Base-by-base conservation (phyloP, 352 stramenopile genomes). In the Halophytophthora polymorphica region DNA sequence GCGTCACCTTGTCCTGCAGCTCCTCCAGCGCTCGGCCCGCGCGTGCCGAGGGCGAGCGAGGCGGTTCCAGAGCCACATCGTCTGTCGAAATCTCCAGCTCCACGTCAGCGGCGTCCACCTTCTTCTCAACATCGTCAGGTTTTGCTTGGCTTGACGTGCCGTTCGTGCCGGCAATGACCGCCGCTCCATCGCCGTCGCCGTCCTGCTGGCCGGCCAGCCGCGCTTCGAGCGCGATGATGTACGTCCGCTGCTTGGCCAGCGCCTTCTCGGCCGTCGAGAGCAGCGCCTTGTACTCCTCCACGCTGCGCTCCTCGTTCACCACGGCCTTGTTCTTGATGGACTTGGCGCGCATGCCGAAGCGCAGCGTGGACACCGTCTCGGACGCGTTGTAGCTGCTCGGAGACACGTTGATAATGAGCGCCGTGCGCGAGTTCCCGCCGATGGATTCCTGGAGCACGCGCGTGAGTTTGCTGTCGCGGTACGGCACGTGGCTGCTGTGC, bases 271-370 rank as follows among this genome's bases (percentile, higher is more conserved):
- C 79, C 28, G 91, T 88, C 25, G 71, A 61, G 1, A 98, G 63
- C 45, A 96, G 54, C 14, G 77, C 51, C 66, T 95, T 93, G 60
- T 96, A 94, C 63, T 97, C 92, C 23, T 93, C 86, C 15, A 96
- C 86, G 51, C 83, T 96, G 35, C 86, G 77, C 45, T 93, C 76
- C 47, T 96, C 82, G 45, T 98, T 98, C 21, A 98, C 90, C 5
- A 96, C 86, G 3, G 93, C 89, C 73, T 96, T 97, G 68, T 98
- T 98, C 71, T 96, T 88, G 58, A 98, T 97, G 18, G 74, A 87
- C 58, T 98, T 98, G n/a, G 94, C 94, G 14, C 90, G 83, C 40
- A 83, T 89, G 19, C 88, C 90, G 50, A 97, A 98, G 3, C 89
- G 79, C 23, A 97, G 66, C 17, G 94, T 98, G 8, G 83, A 96